Base-by-base conservation (phyloP, 2,329 filamentous ascomycete species). In the Cordyceps fumosorosea region DNA sequence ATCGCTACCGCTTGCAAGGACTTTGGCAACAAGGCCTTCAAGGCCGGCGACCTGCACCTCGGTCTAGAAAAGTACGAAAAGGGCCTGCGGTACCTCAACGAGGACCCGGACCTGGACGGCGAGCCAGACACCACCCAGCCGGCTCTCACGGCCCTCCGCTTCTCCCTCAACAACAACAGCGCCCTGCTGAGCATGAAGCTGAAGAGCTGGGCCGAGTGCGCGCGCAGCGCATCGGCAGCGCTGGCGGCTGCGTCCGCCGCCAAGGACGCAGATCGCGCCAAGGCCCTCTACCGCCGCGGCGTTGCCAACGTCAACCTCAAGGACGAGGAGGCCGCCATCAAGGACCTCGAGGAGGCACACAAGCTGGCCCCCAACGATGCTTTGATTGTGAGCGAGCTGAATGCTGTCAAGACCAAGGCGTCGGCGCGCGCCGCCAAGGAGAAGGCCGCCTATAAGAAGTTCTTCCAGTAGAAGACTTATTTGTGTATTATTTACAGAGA, bases 21-120 rank as follows among this genome's bases (percentile, higher is more conserved):
- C 42, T 95, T 89, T 72, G 95, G 95, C 69, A 98, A 96, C 80
- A 86, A 87, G 68, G 92, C 93, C 1, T 97, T 97, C 84, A 97
- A 97, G 81, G 80, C 77, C 29, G 86, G 87, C 47, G 84, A 96
- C 69, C 71, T 89, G 45, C 75, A 80, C 44, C 77, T 90, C 37
- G 93, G 87, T 2, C 80, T 98, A 29, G 87, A 89, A 64, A 99
- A 99, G 79, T 99, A 99, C 78, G 87, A 96, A 75, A 99, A 99
- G 80, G 93, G 87, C 20, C 77, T 96, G 64, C 87, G 92, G 69
- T 97, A 96, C 75, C 80, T 96, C 64, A 90, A 93, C 75, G 90
- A 96, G 75, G 90, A 93, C 71, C 89, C 89, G 0, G 86, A 90
- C 55, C 76, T 85, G 14, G 89, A 95, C 48, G 82, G 85, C 52